Evolutionary conservation across 2,329 filamentous ascomycete genomes (phyloP).

Genomic region (Claviceps citrina): DNA sequence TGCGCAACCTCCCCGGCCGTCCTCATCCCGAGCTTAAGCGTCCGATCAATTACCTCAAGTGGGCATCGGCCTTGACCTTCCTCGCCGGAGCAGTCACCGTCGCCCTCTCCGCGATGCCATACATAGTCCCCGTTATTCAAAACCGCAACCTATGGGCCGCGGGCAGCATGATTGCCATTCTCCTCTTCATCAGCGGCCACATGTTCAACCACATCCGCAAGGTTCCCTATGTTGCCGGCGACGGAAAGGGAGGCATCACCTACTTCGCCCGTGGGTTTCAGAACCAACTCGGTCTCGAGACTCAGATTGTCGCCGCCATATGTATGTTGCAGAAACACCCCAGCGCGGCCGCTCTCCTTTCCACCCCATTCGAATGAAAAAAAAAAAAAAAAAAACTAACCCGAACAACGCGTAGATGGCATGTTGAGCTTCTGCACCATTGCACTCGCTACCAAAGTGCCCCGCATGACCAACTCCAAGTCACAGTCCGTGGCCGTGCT

Average conservation of each 20-base stretch:
- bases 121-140: conserved; percentile 65
- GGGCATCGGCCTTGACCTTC: conserved; percentile 52
- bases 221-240: conserved; percentile 76
- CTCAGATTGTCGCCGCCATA: conserved; percentile 82
- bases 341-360: background rate
- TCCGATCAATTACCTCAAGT: conserved; percentile 74
- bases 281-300: conserved; percentile 86
- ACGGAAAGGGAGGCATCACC: conserved; percentile 70
- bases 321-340: conserved; percentile 56
- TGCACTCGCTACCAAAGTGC: conserved; percentile 79
- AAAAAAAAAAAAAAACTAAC: background rate
- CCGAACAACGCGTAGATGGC: conserved; percentile 28
- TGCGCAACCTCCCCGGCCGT: conserved; percentile 60
- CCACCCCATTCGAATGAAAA: background rate
- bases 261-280: conserved; percentile 91
- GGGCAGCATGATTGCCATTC: conserved; percentile 70
- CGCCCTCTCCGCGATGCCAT: conserved; percentile 57
- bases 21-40: conserved; percentile 65
- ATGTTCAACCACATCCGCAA: conserved; percentile 99
- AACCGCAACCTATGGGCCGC: conserved; percentile 92
- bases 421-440: conserved; percentile 81
- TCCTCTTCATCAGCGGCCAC: conserved; percentile 88
- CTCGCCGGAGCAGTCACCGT: conserved; percentile 55
- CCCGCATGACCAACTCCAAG: conserved; percentile 64
- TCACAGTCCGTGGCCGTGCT: conserved; percentile 70